A percentile compares a stretch with the other conserved stretches of the same genome.
These are phyloP conservation scores for Pythium phragmiticola DNA, from an alignment of 352 stramenopile species.

Conservation along the genomic window DNA sequence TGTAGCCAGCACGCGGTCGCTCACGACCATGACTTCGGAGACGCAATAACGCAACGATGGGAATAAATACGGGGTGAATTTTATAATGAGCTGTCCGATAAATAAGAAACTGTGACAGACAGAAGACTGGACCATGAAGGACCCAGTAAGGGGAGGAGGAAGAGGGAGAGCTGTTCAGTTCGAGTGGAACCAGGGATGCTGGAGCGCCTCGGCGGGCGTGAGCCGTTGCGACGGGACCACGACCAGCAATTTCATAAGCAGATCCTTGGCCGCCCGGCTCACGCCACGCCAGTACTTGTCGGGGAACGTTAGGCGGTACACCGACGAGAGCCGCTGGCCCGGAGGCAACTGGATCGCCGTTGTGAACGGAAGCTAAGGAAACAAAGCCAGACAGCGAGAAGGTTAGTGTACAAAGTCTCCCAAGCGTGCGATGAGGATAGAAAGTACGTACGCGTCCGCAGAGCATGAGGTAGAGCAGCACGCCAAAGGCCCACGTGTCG, in stretches of 20 bases:
- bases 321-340: slow-evolving; percentile 55
- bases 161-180: not conserved
- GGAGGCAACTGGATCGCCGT: slow-evolving; percentile 56
- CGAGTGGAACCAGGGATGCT: slow-evolving; percentile 46
- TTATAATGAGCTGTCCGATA: slow-evolving; percentile 4
- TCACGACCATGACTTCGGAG: slow-evolving; percentile 66
- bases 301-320: slow-evolving; percentile 73
- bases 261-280: slow-evolving; percentile 54
- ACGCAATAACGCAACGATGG: slow-evolving; percentile 1
- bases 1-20: slow-evolving; percentile 45
- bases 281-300: slow-evolving; percentile 74
- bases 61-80: slow-evolving; percentile 21
- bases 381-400: not conserved
- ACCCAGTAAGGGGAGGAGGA: not conserved
- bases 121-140: not conserved
- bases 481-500: slow-evolving; percentile 96
- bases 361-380: slow-evolving; percentile 53
- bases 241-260: slow-evolving; percentile 58
- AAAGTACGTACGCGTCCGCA: slow-evolving; percentile 88
- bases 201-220: slow-evolving; percentile 51
- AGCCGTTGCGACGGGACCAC: slow-evolving; percentile 52
- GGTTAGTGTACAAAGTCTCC: not conserved
- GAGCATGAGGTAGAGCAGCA: slow-evolving; percentile 96
- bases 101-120: slow-evolving; percentile 6
- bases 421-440: not conserved